These are phyloP conservation scores for Didymella pinodella DNA, from an alignment of 2,329 filamentous ascomycete species.

Conservation along the genomic window DNA sequence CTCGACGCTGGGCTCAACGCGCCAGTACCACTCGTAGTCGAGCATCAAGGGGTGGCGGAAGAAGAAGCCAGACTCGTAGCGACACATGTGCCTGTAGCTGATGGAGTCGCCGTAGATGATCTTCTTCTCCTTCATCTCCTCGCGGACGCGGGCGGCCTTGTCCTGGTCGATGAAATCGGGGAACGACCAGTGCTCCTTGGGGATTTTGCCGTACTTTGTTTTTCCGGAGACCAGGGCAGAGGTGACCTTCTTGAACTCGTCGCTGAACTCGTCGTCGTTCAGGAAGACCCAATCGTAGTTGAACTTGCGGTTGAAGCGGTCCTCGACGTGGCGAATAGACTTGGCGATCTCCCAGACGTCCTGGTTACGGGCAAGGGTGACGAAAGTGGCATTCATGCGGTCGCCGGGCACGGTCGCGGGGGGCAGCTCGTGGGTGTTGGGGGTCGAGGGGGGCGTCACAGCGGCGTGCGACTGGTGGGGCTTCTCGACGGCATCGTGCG, in stretches of 20 bases:
- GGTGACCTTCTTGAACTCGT: conserved; percentile 92
- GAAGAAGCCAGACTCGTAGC: conserved; percentile 99
- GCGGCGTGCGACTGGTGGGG: conserved; percentile 22
- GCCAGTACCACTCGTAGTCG: conserved; percentile 99
- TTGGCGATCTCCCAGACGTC: conserved; percentile 97
- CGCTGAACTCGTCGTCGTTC: conserved; percentile 94
- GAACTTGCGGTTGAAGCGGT: conserved; percentile 96
- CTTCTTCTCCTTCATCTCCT: conserved; percentile 92
- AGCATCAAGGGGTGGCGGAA: conserved; percentile 93
- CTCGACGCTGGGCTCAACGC: conserved; percentile 95
- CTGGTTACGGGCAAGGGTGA: conserved; percentile 89
- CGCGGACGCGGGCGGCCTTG: conserved; percentile 85
- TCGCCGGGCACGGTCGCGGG: conserved; percentile 66
- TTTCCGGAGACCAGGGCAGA: conserved; percentile 88
- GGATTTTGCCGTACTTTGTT: conserved; percentile 89
- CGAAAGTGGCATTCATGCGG: conserved; percentile 96
- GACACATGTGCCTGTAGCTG: conserved; percentile 99
- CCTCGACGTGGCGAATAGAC: conserved; percentile 95
- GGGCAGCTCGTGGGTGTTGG: conserved; percentile 46
- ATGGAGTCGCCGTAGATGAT: conserved; percentile 98
- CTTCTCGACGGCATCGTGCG: conserved; percentile 19
- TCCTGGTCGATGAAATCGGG: conserved; percentile 95
- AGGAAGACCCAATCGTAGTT: conserved; percentile 99
- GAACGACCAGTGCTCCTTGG: conserved; percentile 95
- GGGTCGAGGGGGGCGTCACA: conserved; percentile 41